Evolutionary conservation across 371 early-diverging fungal species (phyloP).

Genomic region (Paraphysoderma sedebokerense): DNA sequence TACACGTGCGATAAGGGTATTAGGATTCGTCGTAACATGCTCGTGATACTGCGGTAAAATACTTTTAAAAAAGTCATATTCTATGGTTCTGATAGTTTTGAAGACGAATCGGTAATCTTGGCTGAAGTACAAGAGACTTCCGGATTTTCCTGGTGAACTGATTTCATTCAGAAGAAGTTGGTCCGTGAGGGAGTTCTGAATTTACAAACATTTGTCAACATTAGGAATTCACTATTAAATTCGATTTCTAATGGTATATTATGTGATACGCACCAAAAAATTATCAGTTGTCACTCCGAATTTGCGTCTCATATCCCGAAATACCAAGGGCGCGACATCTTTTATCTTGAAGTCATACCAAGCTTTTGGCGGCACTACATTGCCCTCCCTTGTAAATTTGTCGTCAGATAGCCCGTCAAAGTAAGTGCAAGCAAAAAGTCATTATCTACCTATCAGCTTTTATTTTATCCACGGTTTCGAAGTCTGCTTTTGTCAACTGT

Average conservation of each 20-base stretch:
- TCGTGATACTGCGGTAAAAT: conserved; percentile 66
- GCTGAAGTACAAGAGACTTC: conserved; percentile 93
- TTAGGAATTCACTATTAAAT: too few relatives aligned
- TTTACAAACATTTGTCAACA: too few relatives aligned
- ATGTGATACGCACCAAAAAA: conserved; percentile 86
- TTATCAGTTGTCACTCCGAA: conserved; percentile 86
- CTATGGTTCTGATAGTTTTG: conserved; percentile 87
- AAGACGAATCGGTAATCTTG: conserved; percentile 94
- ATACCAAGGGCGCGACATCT: conserved; percentile 95
- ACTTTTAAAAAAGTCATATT: conserved; percentile 77
- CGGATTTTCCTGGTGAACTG: conserved; percentile 88
- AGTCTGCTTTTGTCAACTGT: too few relatives aligned
- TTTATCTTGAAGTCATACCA: conserved; percentile 96
- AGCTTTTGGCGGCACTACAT: too few relatives aligned
- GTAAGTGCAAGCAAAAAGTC: too few relatives aligned
- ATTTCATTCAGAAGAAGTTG: conserved; percentile 90
- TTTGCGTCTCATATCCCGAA: conserved; percentile 66
- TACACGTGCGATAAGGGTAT: conserved; percentile 84
- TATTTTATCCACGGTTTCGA: too few relatives aligned
- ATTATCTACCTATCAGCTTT: too few relatives aligned
- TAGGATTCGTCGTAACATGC: conserved; percentile 78
- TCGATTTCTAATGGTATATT: too few relatives aligned
- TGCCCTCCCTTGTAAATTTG: too few relatives aligned
- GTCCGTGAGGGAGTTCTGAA: conserved; percentile 64
- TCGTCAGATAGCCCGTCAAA: too few relatives aligned